A percentile compares a stretch with the other conserved stretches of the same genome.
Evolutionary conservation across 192 early-diverging fungal species (phyloP).

Genomic region (Spizellomyces punctatus): DNA sequence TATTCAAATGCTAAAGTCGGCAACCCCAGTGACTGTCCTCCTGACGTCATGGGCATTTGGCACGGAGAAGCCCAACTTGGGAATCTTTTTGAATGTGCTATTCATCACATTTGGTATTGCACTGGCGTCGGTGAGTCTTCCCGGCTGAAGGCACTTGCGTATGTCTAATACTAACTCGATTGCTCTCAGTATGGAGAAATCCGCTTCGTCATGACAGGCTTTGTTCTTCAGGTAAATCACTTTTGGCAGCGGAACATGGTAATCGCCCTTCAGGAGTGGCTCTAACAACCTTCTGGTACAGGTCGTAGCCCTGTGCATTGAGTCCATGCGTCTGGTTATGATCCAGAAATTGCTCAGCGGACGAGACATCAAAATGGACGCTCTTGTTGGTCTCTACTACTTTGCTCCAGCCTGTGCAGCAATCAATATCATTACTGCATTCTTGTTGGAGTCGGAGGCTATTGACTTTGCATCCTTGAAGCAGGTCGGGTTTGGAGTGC

Average conservation of each 20-base stretch:
- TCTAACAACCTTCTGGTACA: constrained; percentile 15
- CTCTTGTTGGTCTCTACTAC: constrained; percentile 39
- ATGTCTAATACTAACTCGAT: too few species aligned
- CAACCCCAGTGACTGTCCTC: constrained; percentile 39
- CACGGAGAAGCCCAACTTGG: constrained; percentile 28
- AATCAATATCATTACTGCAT: constrained; percentile 12
- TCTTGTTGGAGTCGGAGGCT: constrained; percentile 3
- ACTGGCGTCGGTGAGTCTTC: constrained; percentile 25
- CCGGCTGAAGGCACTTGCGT: too few species aligned
- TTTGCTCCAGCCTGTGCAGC: constrained; percentile 39
- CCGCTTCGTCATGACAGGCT: constrained; percentile 37
- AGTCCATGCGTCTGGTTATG: constrained; percentile 38
- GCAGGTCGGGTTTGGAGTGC: constrained; percentile 22
- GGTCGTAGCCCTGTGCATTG: constrained; percentile 30
- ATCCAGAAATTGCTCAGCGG: constrained; percentile 39
- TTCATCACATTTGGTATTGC: constrained; percentile 42
- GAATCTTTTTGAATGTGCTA: constrained; percentile 31
- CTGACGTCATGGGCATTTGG: constrained; percentile 17
- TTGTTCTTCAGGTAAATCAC: constrained; percentile 5
- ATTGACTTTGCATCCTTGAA: constrained; percentile 4
- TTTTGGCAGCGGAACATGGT: background rate
- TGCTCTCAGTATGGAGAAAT: constrained; percentile 29
- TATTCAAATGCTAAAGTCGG: constrained; percentile 48
- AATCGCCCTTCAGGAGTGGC: background rate
- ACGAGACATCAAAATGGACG: constrained; percentile 43